Percentiles rank a stretch among this genome's conserved stretches.
phyloP scores from a whole-genome alignment of 208 protist genomes.

The Crithidia mellificae region DNA sequence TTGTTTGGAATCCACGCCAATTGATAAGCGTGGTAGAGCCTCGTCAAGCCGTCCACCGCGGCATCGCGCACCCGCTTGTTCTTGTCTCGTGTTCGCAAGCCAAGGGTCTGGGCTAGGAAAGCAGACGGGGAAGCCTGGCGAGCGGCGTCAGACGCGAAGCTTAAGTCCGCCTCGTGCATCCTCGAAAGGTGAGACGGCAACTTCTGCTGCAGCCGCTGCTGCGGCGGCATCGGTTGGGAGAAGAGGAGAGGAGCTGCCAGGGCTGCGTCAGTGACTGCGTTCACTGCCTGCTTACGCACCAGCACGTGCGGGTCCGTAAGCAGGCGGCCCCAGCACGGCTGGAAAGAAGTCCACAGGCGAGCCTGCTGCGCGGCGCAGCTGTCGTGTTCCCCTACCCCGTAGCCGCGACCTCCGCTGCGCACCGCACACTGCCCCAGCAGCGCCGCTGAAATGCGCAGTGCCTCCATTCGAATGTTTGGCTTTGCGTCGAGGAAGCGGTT shows the following conservation, averaged over 20 bases:
- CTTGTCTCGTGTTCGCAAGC: constrained; percentile 63
- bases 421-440: constrained; percentile 23
- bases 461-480: constrained; percentile 58
- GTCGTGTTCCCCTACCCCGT: neutral
- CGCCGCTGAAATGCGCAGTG: constrained; percentile 29
- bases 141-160: neutral
- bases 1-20: constrained; percentile 65
- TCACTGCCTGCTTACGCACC: constrained; percentile 57
- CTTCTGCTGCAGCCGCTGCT: too few relatives aligned
- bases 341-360: constrained; percentile 35
- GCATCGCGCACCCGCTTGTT: constrained; percentile 56
- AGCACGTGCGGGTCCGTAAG: constrained; percentile 54
- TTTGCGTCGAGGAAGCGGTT: constrained; percentile 47
- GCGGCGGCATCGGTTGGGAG: too few relatives aligned
- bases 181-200: too few relatives aligned
- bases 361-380: constrained; percentile 16
- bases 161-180: too few relatives aligned
- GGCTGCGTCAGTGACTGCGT: constrained; percentile 40
- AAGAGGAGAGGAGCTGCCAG: constrained; percentile 30
- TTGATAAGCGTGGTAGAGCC: constrained; percentile 49
- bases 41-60: constrained; percentile 52
- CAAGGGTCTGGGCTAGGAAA: constrained; percentile 53
- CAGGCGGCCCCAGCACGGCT: constrained; percentile 36
- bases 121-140: neutral
- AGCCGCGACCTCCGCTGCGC: constrained; percentile 14